Evolutionary conservation across 306 rosid species (phyloP), one percentile per base, ranked within the genome.

Genomic region (Quercus berberidifolia): DNA sequence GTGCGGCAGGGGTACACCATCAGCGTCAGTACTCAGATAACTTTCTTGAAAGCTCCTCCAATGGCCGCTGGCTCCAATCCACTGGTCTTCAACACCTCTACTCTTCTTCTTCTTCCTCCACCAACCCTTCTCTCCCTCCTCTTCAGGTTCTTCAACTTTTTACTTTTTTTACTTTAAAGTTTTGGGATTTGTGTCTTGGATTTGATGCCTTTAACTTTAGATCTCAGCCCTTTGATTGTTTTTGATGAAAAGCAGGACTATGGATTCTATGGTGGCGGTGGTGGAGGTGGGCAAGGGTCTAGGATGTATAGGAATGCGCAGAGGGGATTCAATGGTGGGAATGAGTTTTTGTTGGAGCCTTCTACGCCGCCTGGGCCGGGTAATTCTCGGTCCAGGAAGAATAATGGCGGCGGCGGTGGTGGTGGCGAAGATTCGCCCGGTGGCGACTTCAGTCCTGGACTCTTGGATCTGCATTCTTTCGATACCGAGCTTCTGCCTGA

Each of bases 401-500:
- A 70, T 17, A 49, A 49, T 12, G 54, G 54, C 17, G 54, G 54
- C 4, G 52, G 52, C 4, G 54, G 17, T 5, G 91, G 91, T 0
- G 52, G 52, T 7, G 91, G 91, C 0, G 99, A 90, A 30, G 96
- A 90, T 77, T 91, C 91, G 5, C 80, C 94, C 3, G 90, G 71
- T 80, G 97, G 71, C 80, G 97, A 96, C 82, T 90, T 88, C 83
- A 96, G 99, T 79, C 99, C 99, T 31, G 99, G 99, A 46, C 90
- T 96, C 58, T 75, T 96, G 87, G 99, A 96, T 89, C 92, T 96
- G 91, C 98, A 96, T 86, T 91, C 99, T 2, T 86, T 90, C 55
- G 98, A 96, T 82, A 93, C 99, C 6, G 98, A 93, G 85, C 93
- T 96, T 85, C 83, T 96, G 52, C 92, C 99, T 57, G 97, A 96